Evolutionary conservation across 2,329 filamentous ascomycete genomes (phyloP), one percentile per base, ranked within the genome.

Genomic region (Sporothrix luriei): DNA sequence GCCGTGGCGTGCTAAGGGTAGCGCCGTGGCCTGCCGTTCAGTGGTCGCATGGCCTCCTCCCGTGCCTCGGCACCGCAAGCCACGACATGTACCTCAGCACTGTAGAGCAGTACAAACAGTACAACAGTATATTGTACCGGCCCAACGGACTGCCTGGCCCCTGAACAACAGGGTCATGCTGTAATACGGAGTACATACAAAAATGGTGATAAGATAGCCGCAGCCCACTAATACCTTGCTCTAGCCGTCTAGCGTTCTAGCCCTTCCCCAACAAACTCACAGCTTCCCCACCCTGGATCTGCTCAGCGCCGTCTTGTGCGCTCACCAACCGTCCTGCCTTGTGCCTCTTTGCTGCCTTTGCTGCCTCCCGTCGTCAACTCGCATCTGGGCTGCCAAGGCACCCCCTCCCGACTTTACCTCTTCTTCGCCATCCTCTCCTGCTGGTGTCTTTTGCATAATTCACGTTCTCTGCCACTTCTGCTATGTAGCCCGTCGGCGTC

Each of bases 251-350:
- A 68, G 38, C 52, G 51, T 52, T 51, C 55, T 55, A 54, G 48
- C 57, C 43, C 26, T 65, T 71, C 57, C 66, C 69, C 71, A 67
- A 68, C 70, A 72, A 68, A 67, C 64, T 19, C 26, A 26, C n/a
- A 40, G 64, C 59, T 38, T 43, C 54, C 52, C 68, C 68, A 70
- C 61, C 59, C 61, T 64, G 43, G 54, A 57, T 29, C 29, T 26
- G 13, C 54, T 33, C 46, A 43, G 40, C 40, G 4, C 11, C 11
- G 40, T n/a, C 46, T 14, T n/a, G 46, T n/a, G 40, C 40, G 40
- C 46, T 48, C 46, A n/a, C 46, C 14, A 48, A 48, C 40, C 40
- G 16, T 14, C 24, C 26, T 54, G 13, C 38, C 38, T 21, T 59
- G 16, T 40, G 4, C 4, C 19, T 11, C 14, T 40, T 43, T 59